Evolutionary conservation across 768 basidiomycete genomes (phyloP), one percentile per base, ranked within the genome.

Genomic region (Tephrocybe sp.): DNA sequence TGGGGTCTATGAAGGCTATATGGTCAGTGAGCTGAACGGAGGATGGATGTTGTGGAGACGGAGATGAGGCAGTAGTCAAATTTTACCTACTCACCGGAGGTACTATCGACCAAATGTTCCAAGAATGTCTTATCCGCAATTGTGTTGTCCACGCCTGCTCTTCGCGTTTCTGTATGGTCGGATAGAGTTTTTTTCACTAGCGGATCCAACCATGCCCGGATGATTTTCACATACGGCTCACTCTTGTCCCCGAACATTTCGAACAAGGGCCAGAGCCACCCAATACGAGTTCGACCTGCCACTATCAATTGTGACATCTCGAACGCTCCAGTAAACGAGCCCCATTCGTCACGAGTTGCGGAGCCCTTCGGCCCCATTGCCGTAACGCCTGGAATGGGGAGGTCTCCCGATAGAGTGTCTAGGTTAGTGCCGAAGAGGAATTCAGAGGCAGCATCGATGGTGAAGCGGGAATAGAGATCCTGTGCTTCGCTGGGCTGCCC

Each of bases 361-460:
- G 82, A 79, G 16, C 84, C 84, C 59, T 85, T 83, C 2, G 76
- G 76, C 0, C 80, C 76, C 64, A 78, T 69, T 1, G 49, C 44
- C 0, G 75, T 70, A 25, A 69, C 60, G 0, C 74, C 75, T 4
- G 83, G 69, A 4, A 70, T 59, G 1, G 83, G 84, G 3, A 86
- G 71, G 8, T 73, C 61, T 2, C 70, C 73, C 9, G 77, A 78
- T 15, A 88, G 67, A 0, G 85, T 85, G 49, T 83, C 70, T 48
- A 87, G 57, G 58, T 81, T 83, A 47, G 73, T 69, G 7, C 85
- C 86, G 50, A 90, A 87, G 30, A 89, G 69, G 59, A 86, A 88
- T 50, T 86, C 84, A 5, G 84, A 84, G 1, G 86, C 83, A 0
- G 84, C 73, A 60, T 89, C 87, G 33, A 88, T 72, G 11, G 84